A percentile compares a stretch with the other conserved stretches of the same genome.
Conservation (phyloP, 345 rosid genomes). For the Eucalyptus fibrosa region DNA sequence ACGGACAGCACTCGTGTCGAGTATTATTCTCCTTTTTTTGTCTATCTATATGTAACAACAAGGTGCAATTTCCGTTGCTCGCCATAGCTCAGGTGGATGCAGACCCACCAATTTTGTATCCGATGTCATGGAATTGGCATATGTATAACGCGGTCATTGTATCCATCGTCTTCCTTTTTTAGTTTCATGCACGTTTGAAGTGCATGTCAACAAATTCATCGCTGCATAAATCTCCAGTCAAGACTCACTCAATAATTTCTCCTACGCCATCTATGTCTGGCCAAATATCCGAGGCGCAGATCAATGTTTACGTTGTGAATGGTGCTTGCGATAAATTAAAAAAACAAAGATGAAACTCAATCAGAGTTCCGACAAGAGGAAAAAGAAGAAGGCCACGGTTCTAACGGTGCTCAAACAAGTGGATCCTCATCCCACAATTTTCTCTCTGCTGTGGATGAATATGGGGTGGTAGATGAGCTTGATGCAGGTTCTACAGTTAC, state of each 20-base stretch:
- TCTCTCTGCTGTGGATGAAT: neutral
- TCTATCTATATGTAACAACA: neutral
- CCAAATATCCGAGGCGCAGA: neutral
- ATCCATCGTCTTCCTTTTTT: neutral
- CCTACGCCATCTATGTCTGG: neutral
- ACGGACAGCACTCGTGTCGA: neutral
- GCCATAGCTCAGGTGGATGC: neutral
- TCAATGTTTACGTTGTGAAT: neutral
- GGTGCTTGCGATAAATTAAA: neutral
- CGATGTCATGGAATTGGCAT: neutral
- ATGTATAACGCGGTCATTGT: neutral
- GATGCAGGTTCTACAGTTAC: neutral
- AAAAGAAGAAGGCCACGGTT: neutral
- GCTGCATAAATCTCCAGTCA: neutral
- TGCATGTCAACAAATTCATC: neutral
- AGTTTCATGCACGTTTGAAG: neutral
- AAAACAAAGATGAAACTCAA: neutral
- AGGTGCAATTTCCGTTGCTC: neutral
- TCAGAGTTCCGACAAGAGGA: neutral
- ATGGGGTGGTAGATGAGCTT: neutral
- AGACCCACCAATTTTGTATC: neutral
- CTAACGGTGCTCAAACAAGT: neutral
- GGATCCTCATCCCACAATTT: neutral
- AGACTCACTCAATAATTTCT: neutral
- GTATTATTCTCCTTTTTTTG: neutral